A percentile compares a stretch with the other conserved stretches of the same genome.
Conservation (phyloP, 768 basidiomycete genomes). For the Boletus subcaerulescens region DNA sequence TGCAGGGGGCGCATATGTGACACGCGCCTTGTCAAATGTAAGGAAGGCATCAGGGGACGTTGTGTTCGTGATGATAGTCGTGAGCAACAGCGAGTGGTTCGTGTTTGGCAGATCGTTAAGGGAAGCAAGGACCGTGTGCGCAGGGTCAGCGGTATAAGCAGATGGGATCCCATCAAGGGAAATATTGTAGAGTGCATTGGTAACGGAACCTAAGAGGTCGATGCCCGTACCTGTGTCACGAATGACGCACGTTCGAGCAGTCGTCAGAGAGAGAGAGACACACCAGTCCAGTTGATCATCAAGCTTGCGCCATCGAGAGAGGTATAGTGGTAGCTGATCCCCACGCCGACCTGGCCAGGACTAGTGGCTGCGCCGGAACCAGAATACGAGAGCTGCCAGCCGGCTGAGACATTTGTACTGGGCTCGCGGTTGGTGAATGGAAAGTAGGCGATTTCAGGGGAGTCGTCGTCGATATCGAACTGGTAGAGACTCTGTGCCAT, state of each 20-base stretch:
- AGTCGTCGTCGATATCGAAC: constrained; percentile 62
- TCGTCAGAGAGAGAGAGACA: constrained; percentile 18
- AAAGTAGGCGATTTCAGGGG: constrained; percentile 58
- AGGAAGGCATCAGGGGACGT: constrained; percentile 39
- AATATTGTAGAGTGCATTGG: constrained; percentile 44
- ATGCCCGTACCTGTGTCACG: constrained; percentile 57
- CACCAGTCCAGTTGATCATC: constrained; percentile 61
- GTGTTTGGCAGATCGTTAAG: constrained; percentile 46
- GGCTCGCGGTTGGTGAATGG: constrained; percentile 58
- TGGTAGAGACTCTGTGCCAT: constrained; percentile 28
- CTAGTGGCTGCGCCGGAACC: constrained; percentile 44
- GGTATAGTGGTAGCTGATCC: constrained; percentile 63
- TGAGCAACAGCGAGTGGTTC: constrained; percentile 55
- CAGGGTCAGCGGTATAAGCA: constrained; percentile 23
- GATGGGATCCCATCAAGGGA: constrained; percentile 47
- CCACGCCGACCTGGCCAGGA: constrained; percentile 47
- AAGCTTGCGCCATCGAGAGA: constrained; percentile 54
- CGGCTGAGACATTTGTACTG: constrained; percentile 45
- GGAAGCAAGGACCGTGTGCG: constrained; percentile 45
- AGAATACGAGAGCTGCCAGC: constrained; percentile 69
- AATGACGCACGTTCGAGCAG: constrained; percentile 3
- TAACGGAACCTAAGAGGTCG: constrained; percentile 52
- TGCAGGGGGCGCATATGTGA: constrained; percentile 40
- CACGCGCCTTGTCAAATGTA: constrained; percentile 55
- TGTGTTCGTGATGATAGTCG: constrained; percentile 38